Evolutionary conservation across 345 rosid genomes (phyloP).

Genomic region (Eucalyptus pauciflora): DNA sequence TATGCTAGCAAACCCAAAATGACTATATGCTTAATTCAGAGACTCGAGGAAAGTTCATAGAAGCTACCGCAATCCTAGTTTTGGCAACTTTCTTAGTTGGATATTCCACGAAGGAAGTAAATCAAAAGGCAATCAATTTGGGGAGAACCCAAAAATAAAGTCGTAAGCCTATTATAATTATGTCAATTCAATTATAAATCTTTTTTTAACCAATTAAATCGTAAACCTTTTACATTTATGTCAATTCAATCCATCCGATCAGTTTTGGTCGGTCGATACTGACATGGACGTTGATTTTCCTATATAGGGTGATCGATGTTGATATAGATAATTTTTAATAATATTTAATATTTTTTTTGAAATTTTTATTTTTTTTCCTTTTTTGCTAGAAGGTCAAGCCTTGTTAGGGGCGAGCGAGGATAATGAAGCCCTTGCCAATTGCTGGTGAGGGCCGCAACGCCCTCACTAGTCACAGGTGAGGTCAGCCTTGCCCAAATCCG

Average conservation of each 20-base stretch:
- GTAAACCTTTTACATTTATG: neutral
- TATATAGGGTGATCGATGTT: too few relatives aligned
- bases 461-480: neutral
- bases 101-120: neutral
- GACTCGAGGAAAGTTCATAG: neutral
- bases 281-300: too few relatives aligned
- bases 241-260: neutral
- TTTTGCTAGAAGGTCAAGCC: neutral
- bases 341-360: too few relatives aligned
- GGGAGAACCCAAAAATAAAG: neutral
- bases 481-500: neutral
- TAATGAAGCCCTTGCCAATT: neutral
- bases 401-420: rapidly evolving
- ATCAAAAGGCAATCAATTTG: neutral
- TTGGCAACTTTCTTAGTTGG: neutral
- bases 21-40: too few relatives aligned
- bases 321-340: too few relatives aligned
- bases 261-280: neutral
- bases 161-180: too few relatives aligned
- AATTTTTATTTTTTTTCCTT: too few relatives aligned
- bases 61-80: neutral
- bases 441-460: neutral
- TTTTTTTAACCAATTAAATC: too few relatives aligned
- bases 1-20: too few relatives aligned
- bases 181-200: neutral